Base-by-base conservation (phyloP, 495 filamentous ascomycete genomes). In the Patellaria atrata region DNA sequence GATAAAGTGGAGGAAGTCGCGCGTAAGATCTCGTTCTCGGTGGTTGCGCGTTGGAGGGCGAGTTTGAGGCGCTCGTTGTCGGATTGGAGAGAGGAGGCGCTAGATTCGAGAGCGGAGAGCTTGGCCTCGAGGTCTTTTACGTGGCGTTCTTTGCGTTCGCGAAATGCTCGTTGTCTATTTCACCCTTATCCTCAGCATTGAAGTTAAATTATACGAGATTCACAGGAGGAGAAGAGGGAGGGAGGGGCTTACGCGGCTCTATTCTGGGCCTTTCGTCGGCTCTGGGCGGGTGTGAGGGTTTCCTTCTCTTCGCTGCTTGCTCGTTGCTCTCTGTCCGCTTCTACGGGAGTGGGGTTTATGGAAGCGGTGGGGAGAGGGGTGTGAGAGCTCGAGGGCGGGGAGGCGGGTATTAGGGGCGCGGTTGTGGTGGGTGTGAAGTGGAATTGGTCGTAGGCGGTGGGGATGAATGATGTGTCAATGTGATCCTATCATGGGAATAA, bases 1-100 rank as follows among this genome's bases (percentile, higher is more conserved):
- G 45, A 48, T 6, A 41, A 44, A 5, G 41, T 15, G 17, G 27
- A 35, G n/a, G 72, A 67, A 12, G 80, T 85, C 5, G 81, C 82
- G n/a, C 82, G 79, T 15, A 97, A 62, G 35, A 94, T 87, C 60
- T 94, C 84, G 55, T 94, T 94, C 56, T 97, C 86, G 19, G 82
- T 89, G 34, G 68, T 68, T 34, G 78, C 75, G 46, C 73, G 72
- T 36, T 85, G 80, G 12, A 92, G 63, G 47, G 85, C 78, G 10
- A 77, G 77, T 62, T 77, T 82, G 5, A 94, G 62, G 12, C 78
- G 79, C 57, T 86, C 82, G 51, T 92, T 92, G 51, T 91, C 83
- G 20, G 71, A 67, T 40, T 65, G 58, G 0, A 80, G 52, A 14
- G 57, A 58, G 11, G 53, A 56, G 7, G 66, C 69, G 38, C 59